Evolutionary conservation across 805 yeast species (phyloP), one percentile per base, ranked within the genome.

Genomic region (Pichia californica): DNA sequence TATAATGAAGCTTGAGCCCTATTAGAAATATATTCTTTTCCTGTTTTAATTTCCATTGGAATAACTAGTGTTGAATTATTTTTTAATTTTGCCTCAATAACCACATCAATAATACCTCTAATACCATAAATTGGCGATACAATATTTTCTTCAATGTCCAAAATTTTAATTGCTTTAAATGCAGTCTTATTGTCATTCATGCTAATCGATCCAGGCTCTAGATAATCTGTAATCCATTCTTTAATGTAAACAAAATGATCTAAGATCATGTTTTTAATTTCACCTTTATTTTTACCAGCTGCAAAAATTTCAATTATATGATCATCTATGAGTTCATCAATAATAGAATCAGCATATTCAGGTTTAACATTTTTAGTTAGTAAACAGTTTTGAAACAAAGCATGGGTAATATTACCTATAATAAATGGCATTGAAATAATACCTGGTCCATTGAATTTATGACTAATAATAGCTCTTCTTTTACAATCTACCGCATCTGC

Each of bases 1-100:
- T 93, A 93, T 7, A 93, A 65, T 0, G 89, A 73, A 0, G 93
- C 83, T 59, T 93, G 99, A 0, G 95, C 95, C 40, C 83, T 79
- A 59, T 93, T 96, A 3, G 81, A 62, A 5, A 82, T 59, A 31
- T 78, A 69, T 37, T 76, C 77, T 27, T 70, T 63, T 0, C 98
- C 96, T 0, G 98, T 88, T 58, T 93, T 93, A 45, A 93, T 78
- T 58, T 93, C 99, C 65, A 93, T 68, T 0, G 97, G 98, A 1
- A 79, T 73, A 11, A 88, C 71, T 43, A 57, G 70, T 28, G 68
- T 74, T n/a, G 74, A 74, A 5, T 68, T 68, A 35, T 66, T 65
- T 8, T 73, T 57, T 21, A 66, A 60, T 7, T 51, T 30, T 0
- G 84, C 83, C 51, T 83, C 83, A 2, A 88, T 71, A 0, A 96